These are phyloP conservation scores for Camellia japonica DNA, from an alignment of 148 eudicot species.

Conservation along the genomic window DNA sequence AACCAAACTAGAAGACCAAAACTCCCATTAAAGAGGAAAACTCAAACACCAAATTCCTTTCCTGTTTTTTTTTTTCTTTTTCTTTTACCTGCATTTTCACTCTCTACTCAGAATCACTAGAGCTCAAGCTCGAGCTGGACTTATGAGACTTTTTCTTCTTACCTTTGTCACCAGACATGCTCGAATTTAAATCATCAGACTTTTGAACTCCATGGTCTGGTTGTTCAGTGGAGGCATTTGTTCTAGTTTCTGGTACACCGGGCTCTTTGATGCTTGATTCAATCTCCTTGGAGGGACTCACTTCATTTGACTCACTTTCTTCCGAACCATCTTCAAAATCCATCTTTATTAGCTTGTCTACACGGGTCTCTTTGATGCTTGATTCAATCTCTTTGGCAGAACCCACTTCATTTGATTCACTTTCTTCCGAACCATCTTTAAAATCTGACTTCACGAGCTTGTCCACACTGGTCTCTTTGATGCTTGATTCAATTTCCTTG, in stretches of 20 bases:
- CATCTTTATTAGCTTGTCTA: conserved; percentile 12
- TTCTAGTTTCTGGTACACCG: conserved; percentile 12
- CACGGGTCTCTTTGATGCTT: background rate
- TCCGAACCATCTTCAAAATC: conserved; percentile 15
- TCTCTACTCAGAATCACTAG: conserved; percentile 38
- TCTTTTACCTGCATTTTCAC: conserved; percentile 4
- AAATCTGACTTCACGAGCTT: background rate
- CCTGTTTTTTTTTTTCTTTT: background rate
- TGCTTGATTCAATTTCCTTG: conserved; percentile 9
- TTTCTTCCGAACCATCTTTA: conserved; percentile 16
- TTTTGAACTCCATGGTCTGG: conserved; percentile 15
- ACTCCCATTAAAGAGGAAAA: conserved; percentile 18
- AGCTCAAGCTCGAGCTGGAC: conserved; percentile 31
- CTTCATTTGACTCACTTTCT: conserved; percentile 15
- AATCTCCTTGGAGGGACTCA: conserved; percentile 3
- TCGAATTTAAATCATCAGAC: conserved; percentile 10
- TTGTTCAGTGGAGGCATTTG: conserved; percentile 9
- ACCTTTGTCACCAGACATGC: conserved; percentile 12
- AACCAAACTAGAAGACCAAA: conserved; percentile 18
- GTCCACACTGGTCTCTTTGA: no score
- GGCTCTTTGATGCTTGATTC: conserved; percentile 18
- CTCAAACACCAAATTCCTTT: conserved; percentile 15
- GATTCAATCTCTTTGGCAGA: conserved; percentile 18
- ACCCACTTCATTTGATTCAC: conserved; percentile 15
- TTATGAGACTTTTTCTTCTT: conserved; percentile 25